Evolutionary conservation across 306 rosid species (phyloP).

Genomic region (Malus sylvestris): DNA sequence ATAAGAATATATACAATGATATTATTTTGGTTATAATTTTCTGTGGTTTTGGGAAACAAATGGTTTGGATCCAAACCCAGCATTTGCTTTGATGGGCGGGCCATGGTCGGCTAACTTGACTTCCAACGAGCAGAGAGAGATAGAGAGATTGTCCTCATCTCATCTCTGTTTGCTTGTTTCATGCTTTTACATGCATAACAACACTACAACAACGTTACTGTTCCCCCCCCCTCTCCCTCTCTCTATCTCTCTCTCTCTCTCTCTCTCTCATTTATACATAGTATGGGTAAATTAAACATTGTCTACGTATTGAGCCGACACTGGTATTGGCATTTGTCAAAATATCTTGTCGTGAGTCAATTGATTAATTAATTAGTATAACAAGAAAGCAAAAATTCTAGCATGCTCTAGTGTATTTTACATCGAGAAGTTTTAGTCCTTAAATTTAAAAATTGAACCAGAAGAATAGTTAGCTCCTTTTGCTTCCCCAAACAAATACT

Average conservation of each 20-base stretch:
- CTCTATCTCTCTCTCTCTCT: background rate
- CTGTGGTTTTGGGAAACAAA: conserved; percentile 42
- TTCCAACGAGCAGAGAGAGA: conserved; percentile 17
- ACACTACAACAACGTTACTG: background rate
- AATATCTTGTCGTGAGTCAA: background rate
- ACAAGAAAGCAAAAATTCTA: background rate
- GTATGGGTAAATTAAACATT: background rate
- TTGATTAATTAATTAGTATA: background rate
- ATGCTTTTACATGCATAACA: background rate
- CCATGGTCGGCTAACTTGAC: conserved; percentile 51
- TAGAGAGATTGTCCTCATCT: conserved; percentile 5
- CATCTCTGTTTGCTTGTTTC: background rate
- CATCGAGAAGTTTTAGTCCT: too few species aligned
- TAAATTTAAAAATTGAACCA: too few species aligned
- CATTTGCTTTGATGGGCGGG: conserved; percentile 71
- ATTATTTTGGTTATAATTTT: too few species aligned
- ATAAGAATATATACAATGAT: too few species aligned
- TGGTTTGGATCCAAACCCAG: conserved; percentile 23
- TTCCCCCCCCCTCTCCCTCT: background rate
- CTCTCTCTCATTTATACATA: background rate
- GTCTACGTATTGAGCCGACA: background rate
- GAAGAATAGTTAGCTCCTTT: too few species aligned
- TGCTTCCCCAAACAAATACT: too few species aligned
- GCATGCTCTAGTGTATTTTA: too few species aligned
- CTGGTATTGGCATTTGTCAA: background rate